Percentiles rank a stretch among this genome's conserved stretches.
Conservation (phyloP, 1,139 yeast genomes). For the Maudiozyma humilis region DNA sequence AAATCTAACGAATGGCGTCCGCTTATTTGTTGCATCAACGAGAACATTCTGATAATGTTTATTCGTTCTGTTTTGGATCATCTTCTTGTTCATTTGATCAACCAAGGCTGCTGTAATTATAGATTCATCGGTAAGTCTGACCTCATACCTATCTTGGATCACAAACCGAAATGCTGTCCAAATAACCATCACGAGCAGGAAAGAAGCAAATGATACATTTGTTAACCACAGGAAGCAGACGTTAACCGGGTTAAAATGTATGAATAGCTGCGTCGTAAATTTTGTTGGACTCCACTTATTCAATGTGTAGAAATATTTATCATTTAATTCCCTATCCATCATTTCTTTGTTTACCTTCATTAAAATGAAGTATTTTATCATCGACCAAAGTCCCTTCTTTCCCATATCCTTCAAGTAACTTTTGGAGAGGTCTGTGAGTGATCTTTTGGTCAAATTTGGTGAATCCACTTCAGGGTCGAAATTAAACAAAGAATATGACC, state of each 20-base stretch:
- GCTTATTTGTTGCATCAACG: slow-evolving; percentile 48
- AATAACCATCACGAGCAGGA: slow-evolving; percentile 34
- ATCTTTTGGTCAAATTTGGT: slow-evolving; percentile 18
- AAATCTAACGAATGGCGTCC: slow-evolving; percentile 33
- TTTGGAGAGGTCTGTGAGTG: slow-evolving; percentile 19
- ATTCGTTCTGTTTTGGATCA: slow-evolving; percentile 53
- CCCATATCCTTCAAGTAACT: slow-evolving; percentile 19
- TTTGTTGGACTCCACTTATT: slow-evolving; percentile 53
- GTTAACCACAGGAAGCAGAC: slow-evolving; percentile 35
- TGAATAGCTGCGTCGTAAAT: slow-evolving; percentile 40
- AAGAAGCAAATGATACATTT: slow-evolving; percentile 37
- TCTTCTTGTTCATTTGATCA: slow-evolving; percentile 56
- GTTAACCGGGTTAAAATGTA: slow-evolving; percentile 53
- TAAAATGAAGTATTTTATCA: slow-evolving; percentile 17
- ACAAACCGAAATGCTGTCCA: slow-evolving; percentile 38
- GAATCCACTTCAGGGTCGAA: slow-evolving; percentile 13
- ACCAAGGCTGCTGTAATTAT: slow-evolving; percentile 54
- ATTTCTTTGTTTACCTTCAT: background rate
- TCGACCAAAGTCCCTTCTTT: slow-evolving; percentile 19
- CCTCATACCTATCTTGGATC: slow-evolving; percentile 40
- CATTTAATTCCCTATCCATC: slow-evolving; percentile 12
- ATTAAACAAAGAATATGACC: slow-evolving; percentile 21
- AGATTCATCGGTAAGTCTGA: slow-evolving; percentile 49
- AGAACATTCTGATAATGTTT: slow-evolving; percentile 52
- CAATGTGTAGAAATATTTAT: slow-evolving; percentile 40